Percentiles rank a stretch among this genome's conserved stretches.
Conservation (phyloP, 192 early-diverging fungal genomes). For the Rhizophagus prolifer region DNA sequence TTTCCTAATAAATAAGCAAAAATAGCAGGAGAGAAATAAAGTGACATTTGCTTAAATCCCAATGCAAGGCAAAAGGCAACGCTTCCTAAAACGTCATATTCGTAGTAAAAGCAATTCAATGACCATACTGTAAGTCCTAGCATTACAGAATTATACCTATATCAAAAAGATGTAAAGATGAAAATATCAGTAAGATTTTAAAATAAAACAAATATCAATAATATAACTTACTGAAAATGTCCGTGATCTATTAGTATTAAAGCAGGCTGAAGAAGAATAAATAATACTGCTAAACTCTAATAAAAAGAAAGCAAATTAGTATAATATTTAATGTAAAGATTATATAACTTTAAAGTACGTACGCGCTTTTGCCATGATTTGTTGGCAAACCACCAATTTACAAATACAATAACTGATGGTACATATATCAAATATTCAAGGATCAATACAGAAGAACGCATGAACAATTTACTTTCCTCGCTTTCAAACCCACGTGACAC, state of each 20-base stretch:
- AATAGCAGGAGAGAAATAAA: constrained; percentile 89
- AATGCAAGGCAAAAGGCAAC: constrained; percentile 83
- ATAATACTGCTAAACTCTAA: constrained; percentile 33
- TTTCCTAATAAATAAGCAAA: constrained; percentile 87
- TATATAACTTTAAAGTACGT: neutral
- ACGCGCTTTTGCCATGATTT: constrained; percentile 33
- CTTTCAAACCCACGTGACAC: constrained; percentile 83
- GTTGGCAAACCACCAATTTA: constrained; percentile 46
- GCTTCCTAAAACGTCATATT: constrained; percentile 68
- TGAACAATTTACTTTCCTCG: constrained; percentile 77
- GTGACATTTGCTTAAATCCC: constrained; percentile 95
- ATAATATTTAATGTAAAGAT: neutral
- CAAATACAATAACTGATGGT: constrained; percentile 72
- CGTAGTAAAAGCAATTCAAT: constrained; percentile 62
- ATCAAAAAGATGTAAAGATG: neutral
- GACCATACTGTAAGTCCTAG: constrained; percentile 85
- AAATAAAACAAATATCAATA: neutral
- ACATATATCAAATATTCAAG: constrained; percentile 77
- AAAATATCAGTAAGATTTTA: neutral
- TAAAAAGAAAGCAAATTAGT: neutral
- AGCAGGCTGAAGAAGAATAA: constrained; percentile 80
- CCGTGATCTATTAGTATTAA: constrained; percentile 95
- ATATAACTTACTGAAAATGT: constrained; percentile 78
- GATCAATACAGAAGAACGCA: constrained; percentile 78
- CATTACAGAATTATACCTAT: constrained; percentile 92